Evolutionary conservation across 139 green algal species (phyloP).

Genomic region (Chlorella ohadii): DNA sequence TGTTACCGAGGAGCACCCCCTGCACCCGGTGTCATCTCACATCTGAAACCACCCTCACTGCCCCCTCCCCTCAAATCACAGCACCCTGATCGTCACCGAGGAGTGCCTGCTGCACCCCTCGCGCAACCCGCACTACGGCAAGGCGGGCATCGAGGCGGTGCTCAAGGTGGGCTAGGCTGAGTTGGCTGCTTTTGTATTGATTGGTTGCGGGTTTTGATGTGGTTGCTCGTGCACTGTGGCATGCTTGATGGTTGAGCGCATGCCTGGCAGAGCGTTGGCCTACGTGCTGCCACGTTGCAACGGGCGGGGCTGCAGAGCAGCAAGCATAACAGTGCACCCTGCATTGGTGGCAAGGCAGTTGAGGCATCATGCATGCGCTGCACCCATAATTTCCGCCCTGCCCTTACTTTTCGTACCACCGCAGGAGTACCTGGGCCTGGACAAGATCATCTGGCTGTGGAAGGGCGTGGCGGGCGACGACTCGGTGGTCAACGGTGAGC

Average conservation of each 20-base stretch:
- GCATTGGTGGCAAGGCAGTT: too few relatives aligned
- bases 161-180: conserved; percentile 62
- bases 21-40: too few relatives aligned
- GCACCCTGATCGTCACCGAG: conserved; percentile 76
- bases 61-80: neutral
- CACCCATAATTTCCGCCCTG: neutral
- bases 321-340: neutral
- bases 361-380: too few relatives aligned
- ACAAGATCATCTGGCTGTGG: conserved; percentile 85
- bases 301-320: too few relatives aligned
- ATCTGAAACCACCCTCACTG: too few relatives aligned
- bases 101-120: conserved; percentile 79
- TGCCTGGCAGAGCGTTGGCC: too few relatives aligned
- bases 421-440: conserved; percentile 68
- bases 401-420: neutral
- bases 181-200: too few relatives aligned
- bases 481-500: conserved; percentile 62
- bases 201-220: too few relatives aligned
- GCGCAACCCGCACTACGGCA: conserved; percentile 75
- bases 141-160: conserved; percentile 65
- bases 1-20: too few relatives aligned
- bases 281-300: too few relatives aligned
- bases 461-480: conserved; percentile 72
- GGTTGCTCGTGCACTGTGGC: too few relatives aligned
- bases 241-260: too few relatives aligned